Evolutionary conservation across 306 rosid genomes (phyloP), one percentile per base, ranked within the genome.

Genomic region (Cajanus cajan): DNA sequence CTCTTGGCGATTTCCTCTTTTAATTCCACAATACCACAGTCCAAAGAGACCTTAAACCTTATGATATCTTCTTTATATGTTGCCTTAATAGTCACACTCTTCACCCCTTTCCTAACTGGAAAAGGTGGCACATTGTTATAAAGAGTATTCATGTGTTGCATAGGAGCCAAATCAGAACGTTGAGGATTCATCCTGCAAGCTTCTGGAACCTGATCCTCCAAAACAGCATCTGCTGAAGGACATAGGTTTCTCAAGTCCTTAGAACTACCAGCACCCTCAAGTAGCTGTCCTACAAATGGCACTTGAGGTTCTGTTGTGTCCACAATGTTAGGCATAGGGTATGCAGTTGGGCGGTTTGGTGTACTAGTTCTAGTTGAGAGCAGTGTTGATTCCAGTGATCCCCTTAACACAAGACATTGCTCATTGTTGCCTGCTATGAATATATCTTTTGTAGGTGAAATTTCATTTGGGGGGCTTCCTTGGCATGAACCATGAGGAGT

Each of bases 241-340:
- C 96, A 90, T 1, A 94, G 74, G 69, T 91, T 94, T 84, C 86
- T 87, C 78, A 91, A 86, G 78, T 94, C 96, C 80, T 87, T 90
- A 34, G 96, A 91, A 76, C 91, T 94, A 77, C 95, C 97, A 37
- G 85, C 89, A 82, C 87, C 96, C 86, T 87, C 91, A 28, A 90
- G 47, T 51, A 84, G 88, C 87, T 90, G 85, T 73, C 87, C 90
- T 72, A 88, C 89, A 82, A 87, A 87, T 61, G 86, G 79, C 79
- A 88, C 91, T 73, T 86, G 85, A 11, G 77, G 71, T 78, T 90
- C 94, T 22, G 85, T 67, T 15, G 85, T 67, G 28, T 63, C 68
- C 43, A 82, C 81, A n/a, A 79, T 40, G 8, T 83, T 82, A 2
- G 85, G 81, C 12, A 78, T 75, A 2, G 86, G 59, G 63, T 77